Base-by-base conservation (phyloP, 108 stramenopile species). In the Skeletonema menzelii region DNA sequence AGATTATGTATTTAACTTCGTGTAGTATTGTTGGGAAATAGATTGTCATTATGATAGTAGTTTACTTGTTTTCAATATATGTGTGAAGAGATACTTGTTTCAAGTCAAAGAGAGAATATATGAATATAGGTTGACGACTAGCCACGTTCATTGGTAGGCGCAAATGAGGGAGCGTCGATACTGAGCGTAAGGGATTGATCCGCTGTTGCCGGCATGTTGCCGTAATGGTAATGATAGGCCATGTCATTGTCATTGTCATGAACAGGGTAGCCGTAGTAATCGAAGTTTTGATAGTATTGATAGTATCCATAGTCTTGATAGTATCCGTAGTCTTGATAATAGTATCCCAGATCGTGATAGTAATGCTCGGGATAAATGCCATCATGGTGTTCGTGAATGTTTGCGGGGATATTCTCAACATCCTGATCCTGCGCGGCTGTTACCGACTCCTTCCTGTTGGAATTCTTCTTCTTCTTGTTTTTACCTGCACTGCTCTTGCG, bases 141-240 rank as follows among this genome's bases (percentile, higher is more conserved):
- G 14, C 10, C 11, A 63, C 22, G 35, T 37, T 37, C 8, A 42
- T 11, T 11, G 40, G 2, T 65, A 24, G 72, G 72, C 56, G 59
- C 42, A 65, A 73, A 73, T 26, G 72, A 31, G 19, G 72, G 72
- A 26, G 72, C 72, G 65, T 73, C 64, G 13, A 58, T 55, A 59
- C 66, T 73, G 63, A 73, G 59, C 56, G 28, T 37, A 31, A 17
- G 40, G 15, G 15, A 1, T 42, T 15, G 40, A 42, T 15, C 40
- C 15, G 15, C 40, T 15, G 5, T n/a, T 15, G 15, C 3, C 15
- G 40, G 35, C 10, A 37, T 37, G 10, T 37, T 37, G 35, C 35
- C 40, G 40, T n/a, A 42, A 15, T 42, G 40, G 40, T 42, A 42
- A 42, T 42, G 40, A 42, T 42, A 42, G 0, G 40, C 15, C 15